These are phyloP conservation scores for Terana coerulea DNA, from an alignment of 768 basidiomycete species.

Conservation along the genomic window DNA sequence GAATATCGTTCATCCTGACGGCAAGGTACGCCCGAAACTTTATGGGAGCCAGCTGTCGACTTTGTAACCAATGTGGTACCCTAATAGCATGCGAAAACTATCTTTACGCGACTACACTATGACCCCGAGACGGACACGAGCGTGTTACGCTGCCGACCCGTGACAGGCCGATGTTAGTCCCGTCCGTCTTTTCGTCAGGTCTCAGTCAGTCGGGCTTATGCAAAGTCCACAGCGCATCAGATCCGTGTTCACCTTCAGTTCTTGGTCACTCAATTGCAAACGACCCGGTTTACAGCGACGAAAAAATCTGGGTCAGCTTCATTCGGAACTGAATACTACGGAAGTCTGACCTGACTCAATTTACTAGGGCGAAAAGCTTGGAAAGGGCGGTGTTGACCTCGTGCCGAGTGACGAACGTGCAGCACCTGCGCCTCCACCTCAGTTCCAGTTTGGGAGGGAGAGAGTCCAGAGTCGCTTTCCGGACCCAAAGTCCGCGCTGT, in stretches of 20 bases:
- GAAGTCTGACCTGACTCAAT: slow-evolving; percentile 1
- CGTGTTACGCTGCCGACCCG: slow-evolving; percentile 82
- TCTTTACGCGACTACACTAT: slow-evolving; percentile 81
- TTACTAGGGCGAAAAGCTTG: slow-evolving; percentile 58
- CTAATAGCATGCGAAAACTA: slow-evolving; percentile 75
- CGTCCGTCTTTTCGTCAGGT: background rate
- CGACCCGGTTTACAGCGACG: slow-evolving; percentile 88
- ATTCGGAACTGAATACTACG: background rate
- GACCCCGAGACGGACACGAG: slow-evolving; percentile 78
- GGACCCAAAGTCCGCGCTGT: background rate
- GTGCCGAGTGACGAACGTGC: slow-evolving; percentile 62
- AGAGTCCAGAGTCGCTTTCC: slow-evolving; percentile 22
- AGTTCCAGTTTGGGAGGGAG: slow-evolving; percentile 26
- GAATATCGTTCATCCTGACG: slow-evolving; percentile 93
- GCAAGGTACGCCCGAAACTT: slow-evolving; percentile 56
- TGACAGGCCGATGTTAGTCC: slow-evolving; percentile 92
- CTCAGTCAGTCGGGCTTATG: slow-evolving; percentile 4
- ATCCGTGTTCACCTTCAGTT: slow-evolving; percentile 95
- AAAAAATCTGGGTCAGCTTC: slow-evolving; percentile 65
- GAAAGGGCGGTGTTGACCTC: slow-evolving; percentile 78
- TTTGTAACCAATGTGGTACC: too few species aligned
- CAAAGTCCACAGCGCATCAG: slow-evolving; percentile 72
- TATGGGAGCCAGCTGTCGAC: too few species aligned
- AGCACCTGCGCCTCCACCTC: slow-evolving; percentile 53
- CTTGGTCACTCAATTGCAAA: slow-evolving; percentile 93